Conservation (phyloP, 345 rosid species). For the Jatropha curcas region DNA sequence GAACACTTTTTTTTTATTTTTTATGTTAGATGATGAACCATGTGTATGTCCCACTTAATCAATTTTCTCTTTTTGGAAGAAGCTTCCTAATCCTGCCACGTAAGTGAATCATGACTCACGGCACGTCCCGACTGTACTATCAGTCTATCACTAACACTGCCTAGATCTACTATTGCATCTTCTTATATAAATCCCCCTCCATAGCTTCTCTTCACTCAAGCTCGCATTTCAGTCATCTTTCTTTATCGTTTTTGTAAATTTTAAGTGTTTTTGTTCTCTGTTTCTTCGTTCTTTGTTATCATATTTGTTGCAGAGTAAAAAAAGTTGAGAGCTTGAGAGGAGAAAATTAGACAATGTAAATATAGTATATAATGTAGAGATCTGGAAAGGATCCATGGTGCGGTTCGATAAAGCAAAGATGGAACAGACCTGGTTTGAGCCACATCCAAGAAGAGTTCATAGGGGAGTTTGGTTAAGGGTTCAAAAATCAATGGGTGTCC, state of each 20-base stretch:
- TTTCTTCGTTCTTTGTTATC: not conserved
- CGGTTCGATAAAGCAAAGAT: slow-evolving; percentile 29
- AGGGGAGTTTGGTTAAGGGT: slow-evolving; percentile 68
- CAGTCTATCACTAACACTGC: no score
- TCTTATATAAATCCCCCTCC: not conserved
- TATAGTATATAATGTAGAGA: slow-evolving; percentile 24
- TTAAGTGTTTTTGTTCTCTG: not conserved
- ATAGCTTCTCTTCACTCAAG: not conserved
- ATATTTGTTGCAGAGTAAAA: not conserved
- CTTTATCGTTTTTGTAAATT: not conserved
- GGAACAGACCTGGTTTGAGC: slow-evolving; percentile 43
- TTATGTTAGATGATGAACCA: no score
- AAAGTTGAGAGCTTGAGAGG: not conserved
- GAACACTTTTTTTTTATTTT: no score
- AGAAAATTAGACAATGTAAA: not conserved
- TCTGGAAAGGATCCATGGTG: slow-evolving; percentile 17
- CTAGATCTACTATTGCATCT: not conserved
- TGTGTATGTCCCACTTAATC: no score
- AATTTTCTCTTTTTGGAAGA: not conserved
- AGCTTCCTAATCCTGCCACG: not conserved
- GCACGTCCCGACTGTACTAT: not conserved
- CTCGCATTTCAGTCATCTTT: not conserved
- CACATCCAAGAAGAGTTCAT: slow-evolving; percentile 45
- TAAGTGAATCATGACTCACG: not conserved
- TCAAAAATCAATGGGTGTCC: slow-evolving; percentile 76